Base-by-base conservation (phyloP, 176 grass and related monocot genomes). In the Phragmites australis region DNA sequence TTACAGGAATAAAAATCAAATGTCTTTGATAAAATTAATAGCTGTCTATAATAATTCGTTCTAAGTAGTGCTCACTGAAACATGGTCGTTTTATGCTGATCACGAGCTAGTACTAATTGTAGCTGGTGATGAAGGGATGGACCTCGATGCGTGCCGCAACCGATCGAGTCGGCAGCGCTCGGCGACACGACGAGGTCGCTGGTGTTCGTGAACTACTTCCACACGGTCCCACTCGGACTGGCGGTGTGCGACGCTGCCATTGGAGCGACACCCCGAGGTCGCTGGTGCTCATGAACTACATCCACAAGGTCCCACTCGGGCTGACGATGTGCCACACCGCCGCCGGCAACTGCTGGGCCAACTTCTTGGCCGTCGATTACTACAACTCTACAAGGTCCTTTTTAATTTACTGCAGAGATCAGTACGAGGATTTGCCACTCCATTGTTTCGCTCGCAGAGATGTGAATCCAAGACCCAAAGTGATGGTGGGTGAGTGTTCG, bases 311-410 rank as follows among this genome's bases (percentile, higher is more conserved):
- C n/a, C n/a, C n/a, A n/a, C n/a, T n/a, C 72, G 86, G 85, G 87
- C 76, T 94, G 12, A 21, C 59, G 18, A 63, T 81, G 34, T 89
- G 92, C 81, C 68, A 91, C 68, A 16, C 43, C 26, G 83, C 80
- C 19, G 67, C 89, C 19, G 77, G 67, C 61, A 29, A 83, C 49
- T 65, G 93, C 40, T 94, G 93, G 87, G 83, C 93, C 11, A 94
- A 94, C 64, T 92, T 94, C 74, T 32, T 94, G 42, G 87, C 92
- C 26, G 89, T 94, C 31, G 88, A 91, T 68, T 89, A 76, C 72
- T 94, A 91, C 77, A 91, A 87, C 88, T 72, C 72, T 94, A 91
- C 77, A 91, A 87, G 92, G 92, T 93, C 30, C 40, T 37, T 2
- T 1, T 12, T 14, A 50, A 30, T 16, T 47, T 48, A 12, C 3